Evolutionary conservation across 2,329 filamentous ascomycete genomes (phyloP).

Genomic region (Paramyrothecium roridum): DNA sequence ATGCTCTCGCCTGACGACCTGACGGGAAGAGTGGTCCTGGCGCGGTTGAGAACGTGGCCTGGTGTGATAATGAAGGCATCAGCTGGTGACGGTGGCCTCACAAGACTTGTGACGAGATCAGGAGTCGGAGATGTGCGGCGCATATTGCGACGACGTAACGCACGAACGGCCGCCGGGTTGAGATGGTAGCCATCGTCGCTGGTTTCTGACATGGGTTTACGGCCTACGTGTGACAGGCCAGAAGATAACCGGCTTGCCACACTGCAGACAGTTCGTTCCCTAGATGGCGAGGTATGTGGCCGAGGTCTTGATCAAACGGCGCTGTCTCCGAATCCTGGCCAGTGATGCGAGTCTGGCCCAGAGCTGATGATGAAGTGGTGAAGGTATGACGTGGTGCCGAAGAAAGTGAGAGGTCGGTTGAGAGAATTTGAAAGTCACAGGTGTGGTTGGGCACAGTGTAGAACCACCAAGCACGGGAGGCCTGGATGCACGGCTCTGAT

Average conservation of each 20-base stretch:
- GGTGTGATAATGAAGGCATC: slow-evolving; percentile 24
- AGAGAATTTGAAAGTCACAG: too few relatives aligned
- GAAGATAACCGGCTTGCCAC: background rate
- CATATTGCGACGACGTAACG: slow-evolving; percentile 31
- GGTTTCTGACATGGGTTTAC: slow-evolving; percentile 25
- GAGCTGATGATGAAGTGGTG: too few relatives aligned
- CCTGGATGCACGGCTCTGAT: background rate
- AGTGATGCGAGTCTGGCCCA: too few relatives aligned
- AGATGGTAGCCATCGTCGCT: slow-evolving; percentile 31
- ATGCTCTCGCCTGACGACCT: background rate
- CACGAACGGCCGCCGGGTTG: slow-evolving; percentile 29
- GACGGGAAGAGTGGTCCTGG: slow-evolving; percentile 1
- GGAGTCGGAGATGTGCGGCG: slow-evolving; percentile 31
- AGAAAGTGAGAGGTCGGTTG: too few relatives aligned
- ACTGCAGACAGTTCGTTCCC: background rate
- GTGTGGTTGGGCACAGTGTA: too few relatives aligned
- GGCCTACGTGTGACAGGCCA: slow-evolving; percentile 1
- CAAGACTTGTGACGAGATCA: slow-evolving; percentile 35
- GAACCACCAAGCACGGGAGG: too few relatives aligned
- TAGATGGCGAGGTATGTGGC: background rate
- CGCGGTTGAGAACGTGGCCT: background rate
- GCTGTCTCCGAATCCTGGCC: too few relatives aligned
- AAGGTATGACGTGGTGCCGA: too few relatives aligned
- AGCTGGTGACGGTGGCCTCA: slow-evolving; percentile 31
- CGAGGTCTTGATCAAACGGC: background rate